phyloP scores from a whole-genome alignment of 129 eudicot genomes.

The Scalesia atractyloides region DNA sequence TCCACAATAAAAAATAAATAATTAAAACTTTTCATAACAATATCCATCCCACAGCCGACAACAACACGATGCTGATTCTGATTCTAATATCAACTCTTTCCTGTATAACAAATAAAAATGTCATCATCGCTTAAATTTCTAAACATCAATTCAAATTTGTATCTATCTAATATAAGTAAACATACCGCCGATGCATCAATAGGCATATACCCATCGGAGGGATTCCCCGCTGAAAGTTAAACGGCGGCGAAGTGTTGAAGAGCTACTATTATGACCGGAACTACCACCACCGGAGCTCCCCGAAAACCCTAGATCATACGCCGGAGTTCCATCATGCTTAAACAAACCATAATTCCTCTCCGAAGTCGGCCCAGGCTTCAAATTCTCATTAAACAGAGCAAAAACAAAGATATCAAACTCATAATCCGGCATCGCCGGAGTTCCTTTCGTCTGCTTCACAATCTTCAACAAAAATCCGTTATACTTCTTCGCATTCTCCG shows the following conservation, averaged over 20 bases:
- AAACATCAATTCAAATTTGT: neutral
- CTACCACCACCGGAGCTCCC: constrained; percentile 23
- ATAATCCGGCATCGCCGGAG: constrained; percentile 73
- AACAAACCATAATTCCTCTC: constrained; percentile 89
- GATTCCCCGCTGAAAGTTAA: constrained; percentile 24
- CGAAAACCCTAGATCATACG: constrained; percentile 55
- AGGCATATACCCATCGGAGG: constrained; percentile 33
- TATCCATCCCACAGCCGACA: neutral
- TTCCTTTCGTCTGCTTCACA: constrained; percentile 62
- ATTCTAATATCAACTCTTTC: neutral
- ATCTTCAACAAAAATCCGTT: constrained; percentile 76
- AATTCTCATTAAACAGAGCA: constrained; percentile 84
- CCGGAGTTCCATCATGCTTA: constrained; percentile 83
- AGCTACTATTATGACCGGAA: constrained; percentile 13
- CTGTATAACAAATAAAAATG: neutral
- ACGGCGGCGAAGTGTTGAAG: constrained; percentile 22
- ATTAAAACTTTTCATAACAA: neutral
- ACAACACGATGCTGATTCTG: neutral
- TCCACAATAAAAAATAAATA: neutral
- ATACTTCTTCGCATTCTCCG: constrained; percentile 84
- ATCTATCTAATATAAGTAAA: neutral
- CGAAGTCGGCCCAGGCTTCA: constrained; percentile 84
- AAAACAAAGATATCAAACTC: constrained; percentile 68
- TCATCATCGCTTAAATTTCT: neutral
- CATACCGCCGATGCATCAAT: constrained; percentile 34